Base-by-base conservation (phyloP, 306 rosid genomes). In the Astragalus glycyphyllos region DNA sequence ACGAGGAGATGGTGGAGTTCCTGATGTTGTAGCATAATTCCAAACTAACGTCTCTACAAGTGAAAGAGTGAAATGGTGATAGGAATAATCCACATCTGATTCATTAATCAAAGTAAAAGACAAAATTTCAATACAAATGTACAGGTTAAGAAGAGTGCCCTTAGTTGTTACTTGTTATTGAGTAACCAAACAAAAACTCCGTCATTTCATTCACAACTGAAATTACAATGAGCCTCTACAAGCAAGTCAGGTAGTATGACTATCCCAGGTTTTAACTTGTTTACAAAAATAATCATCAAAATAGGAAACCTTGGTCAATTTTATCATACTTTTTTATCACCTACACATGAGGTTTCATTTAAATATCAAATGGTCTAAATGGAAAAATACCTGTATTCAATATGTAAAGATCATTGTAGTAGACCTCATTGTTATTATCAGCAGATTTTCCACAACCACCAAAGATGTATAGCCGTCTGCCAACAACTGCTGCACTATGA, bases 361-460 rank as follows among this genome's bases (percentile, higher is more conserved):
- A 58, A 41, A 42, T 64, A 46, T 26, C 59, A 38, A 51, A 34
- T 32, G 55, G 32, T 4, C 50, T 65, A 64, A 58, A 66, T 35
- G 71, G 35, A 79, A 65, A 53, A 11, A 76, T 79, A 95, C 99
- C 99, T 54, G 96, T 87, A 78, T 95, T 95, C 85, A 95, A 71
- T 79, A 95, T 85, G 86, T 91, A 89, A 78, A 95, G 80, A 89
- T 95, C 97, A 70, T 89, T 95, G 83, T 84, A 95, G 78, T 89
- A 89, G 51, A 84, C 85, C 71, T 91, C 97, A 34, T 81, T 85
- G 73, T 81, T 74, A 63, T 70, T 77, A 74, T 79, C 88, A n/a
- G 76, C 61, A 44, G 96, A 85, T 78, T 95, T 95, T 69, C 99
- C 99, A 81, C 96, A 89, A 42, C 99, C 99, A 26, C 99, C 99